Base-by-base conservation (phyloP, 2,329 filamentous ascomycete species). In the Thielaviopsis punctulata region DNA sequence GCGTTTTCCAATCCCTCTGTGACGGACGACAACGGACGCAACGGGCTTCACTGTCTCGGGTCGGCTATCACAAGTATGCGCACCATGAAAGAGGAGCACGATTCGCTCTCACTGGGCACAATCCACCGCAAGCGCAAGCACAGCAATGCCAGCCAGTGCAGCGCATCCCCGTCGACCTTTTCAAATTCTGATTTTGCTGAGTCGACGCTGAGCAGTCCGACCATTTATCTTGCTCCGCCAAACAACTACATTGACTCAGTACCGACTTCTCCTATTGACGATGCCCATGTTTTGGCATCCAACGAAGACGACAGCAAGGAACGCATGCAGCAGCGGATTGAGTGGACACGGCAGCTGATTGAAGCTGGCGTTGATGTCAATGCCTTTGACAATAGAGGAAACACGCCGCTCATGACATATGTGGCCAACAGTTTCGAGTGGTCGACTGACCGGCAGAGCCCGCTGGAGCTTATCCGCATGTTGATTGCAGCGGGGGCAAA, bases 31-130 rank as follows among this genome's bases (percentile, higher is more conserved):
- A 60, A 69, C 4, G 75, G 76, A 4, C 70, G 73, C 21, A 79
- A 79, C 55, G 75, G 70, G 8, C 64, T 79, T 15, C 76, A 79
- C 57, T 77, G 73, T 55, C 69, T 79, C n/a, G 75, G 75, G 2
- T 69, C 72, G 55, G 73, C 71, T 6, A 69, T 69, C n/a, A 62
- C 77, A 1, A 68, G 68, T 56, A 52, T 62, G 27, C 61, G 63
- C 3, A 66, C 64, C 21, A 55, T 45, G 33, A 36, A 25, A 19
- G 24, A 39, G 19, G 52, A 54, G 27, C 49, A 51, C 1, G 49
- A 41, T 19, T 41, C 27, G 22, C 44, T 51, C 21, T 21, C 49
- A 10, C 23, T 25, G 19, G 44, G 43, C 10, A 22, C 54, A 6
- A 45, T 41, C 23, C 46, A 30, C 7, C 59, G 62, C 39, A 72